Conservation (phyloP, 1,284 basidiomycete species). For the Fomitiporia mediterranea region DNA sequence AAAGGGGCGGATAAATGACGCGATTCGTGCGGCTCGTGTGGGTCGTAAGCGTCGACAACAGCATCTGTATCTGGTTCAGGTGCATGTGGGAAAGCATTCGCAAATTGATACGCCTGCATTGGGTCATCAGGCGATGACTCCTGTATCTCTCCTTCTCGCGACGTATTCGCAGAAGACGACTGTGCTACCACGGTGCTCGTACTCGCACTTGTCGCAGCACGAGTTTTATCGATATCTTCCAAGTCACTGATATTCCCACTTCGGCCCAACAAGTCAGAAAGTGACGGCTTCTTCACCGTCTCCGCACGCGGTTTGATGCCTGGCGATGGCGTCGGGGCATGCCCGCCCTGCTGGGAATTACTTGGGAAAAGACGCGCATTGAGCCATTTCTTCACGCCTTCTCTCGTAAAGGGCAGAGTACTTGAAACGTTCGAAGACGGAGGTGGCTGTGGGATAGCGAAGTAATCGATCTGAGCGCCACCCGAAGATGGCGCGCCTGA, state of each 20-base stretch:
- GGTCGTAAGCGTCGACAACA: background rate
- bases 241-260: slow-evolving; percentile 53
- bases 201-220: slow-evolving; percentile 7
- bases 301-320: slow-evolving; percentile 26
- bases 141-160: slow-evolving; percentile 11
- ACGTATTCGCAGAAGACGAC: slow-evolving; percentile 4
- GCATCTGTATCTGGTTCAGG: slow-evolving; percentile 1
- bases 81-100: slow-evolving; percentile 5
- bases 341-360: slow-evolving; percentile 13
- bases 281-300: slow-evolving; percentile 51
- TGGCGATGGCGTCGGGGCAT: background rate
- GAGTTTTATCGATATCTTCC: slow-evolving; percentile 49
- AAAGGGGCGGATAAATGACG: slow-evolving; percentile 30
- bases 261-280: slow-evolving; percentile 57
- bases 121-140: slow-evolving; percentile 21
- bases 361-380: slow-evolving; percentile 37
- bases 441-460: slow-evolving; percentile 34
- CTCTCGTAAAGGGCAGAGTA: slow-evolving; percentile 62
- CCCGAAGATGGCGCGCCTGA: slow-evolving; percentile 39
- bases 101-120: slow-evolving; percentile 10
- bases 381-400: slow-evolving; percentile 74
- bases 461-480: slow-evolving; percentile 46
- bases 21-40: slow-evolving; percentile 10
- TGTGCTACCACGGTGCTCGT: slow-evolving; percentile 9
- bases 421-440: slow-evolving; percentile 35